Evolutionary conservation across 768 basidiomycete genomes (phyloP).

Genomic region (Rhodotorula kratochvilovae): DNA sequence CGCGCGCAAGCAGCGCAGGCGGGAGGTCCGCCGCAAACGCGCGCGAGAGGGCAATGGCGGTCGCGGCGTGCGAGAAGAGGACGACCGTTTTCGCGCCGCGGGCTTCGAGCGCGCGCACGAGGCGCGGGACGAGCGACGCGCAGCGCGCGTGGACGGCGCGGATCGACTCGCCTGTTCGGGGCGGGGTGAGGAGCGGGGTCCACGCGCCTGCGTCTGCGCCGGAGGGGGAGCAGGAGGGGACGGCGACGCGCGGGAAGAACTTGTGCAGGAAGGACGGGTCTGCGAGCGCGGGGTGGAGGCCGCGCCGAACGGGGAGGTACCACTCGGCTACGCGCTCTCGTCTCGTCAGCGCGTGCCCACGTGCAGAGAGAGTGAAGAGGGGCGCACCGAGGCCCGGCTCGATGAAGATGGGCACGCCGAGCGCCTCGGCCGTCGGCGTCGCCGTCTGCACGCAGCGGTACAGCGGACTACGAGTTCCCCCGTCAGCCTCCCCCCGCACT

Average conservation of each 20-base stretch:
- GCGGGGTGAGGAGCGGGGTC: slow-evolving; percentile 67
- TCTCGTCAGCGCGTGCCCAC: not conserved
- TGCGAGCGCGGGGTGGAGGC: slow-evolving; percentile 28
- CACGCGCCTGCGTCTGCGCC: slow-evolving; percentile 58
- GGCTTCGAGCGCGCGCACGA: slow-evolving; percentile 55
- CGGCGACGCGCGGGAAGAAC: slow-evolving; percentile 16
- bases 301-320: slow-evolving; percentile 36
- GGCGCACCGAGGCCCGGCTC: slow-evolving; percentile 62
- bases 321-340: slow-evolving; percentile 19
- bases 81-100: slow-evolving; percentile 1
- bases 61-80: slow-evolving; percentile 56
- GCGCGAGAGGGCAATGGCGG: slow-evolving; percentile 63
- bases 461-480: too few species aligned
- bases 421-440: slow-evolving; percentile 59
- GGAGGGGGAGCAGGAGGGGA: slow-evolving; percentile 3
- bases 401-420: slow-evolving; percentile 66
- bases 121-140: slow-evolving; percentile 54
- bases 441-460: slow-evolving; percentile 86
- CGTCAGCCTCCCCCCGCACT: too few species aligned
- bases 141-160: slow-evolving; percentile 61
- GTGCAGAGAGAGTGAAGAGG: not conserved
- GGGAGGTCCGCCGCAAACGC: slow-evolving; percentile 56
- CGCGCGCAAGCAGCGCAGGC: not conserved
- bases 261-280: not conserved
- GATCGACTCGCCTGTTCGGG: slow-evolving; percentile 70